Conservation (phyloP, 2,329 filamentous ascomycete species). For the Blastomyces parvus region DNA sequence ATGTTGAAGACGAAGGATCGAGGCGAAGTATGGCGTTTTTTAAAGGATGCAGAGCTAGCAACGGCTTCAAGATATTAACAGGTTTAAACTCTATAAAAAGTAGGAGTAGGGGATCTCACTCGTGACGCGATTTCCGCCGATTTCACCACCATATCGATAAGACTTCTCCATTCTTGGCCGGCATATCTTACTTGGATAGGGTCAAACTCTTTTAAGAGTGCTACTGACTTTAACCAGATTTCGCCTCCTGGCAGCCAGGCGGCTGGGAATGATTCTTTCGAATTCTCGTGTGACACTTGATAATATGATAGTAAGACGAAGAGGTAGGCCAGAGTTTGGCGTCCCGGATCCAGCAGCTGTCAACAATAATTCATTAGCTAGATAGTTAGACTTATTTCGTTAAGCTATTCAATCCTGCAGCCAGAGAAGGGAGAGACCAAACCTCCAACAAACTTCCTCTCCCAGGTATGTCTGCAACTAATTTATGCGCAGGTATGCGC, state of each 20-base stretch:
- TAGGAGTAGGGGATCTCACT: slow-evolving; percentile 20
- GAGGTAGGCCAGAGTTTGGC: slow-evolving; percentile 52
- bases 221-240: slow-evolving; percentile 42
- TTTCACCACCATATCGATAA: slow-evolving; percentile 28
- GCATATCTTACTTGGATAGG: slow-evolving; percentile 37
- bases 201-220: slow-evolving; percentile 47
- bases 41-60: slow-evolving; percentile 33
- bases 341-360: slow-evolving; percentile 42
- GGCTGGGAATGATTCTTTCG: slow-evolving; percentile 28
- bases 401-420: not conserved
- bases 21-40: slow-evolving; percentile 37
- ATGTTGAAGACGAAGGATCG: slow-evolving; percentile 33
- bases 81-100: not conserved
- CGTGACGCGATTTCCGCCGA: slow-evolving; percentile 28
- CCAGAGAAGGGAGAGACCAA: not conserved
- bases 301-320: slow-evolving; percentile 45
- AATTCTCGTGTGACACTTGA: slow-evolving; percentile 27
- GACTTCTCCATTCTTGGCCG: slow-evolving; percentile 25
- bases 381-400: not conserved
- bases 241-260: slow-evolving; percentile 35
- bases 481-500: slow-evolving; percentile 1
- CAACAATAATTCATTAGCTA: not conserved
- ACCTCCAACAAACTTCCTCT: slow-evolving; percentile 4
- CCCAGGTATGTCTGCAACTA: slow-evolving; percentile 4
- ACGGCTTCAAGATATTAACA: slow-evolving; percentile 23